Evolutionary conservation across 305 asterid species (phyloP).

Genomic region (Ajuga reptans): DNA sequence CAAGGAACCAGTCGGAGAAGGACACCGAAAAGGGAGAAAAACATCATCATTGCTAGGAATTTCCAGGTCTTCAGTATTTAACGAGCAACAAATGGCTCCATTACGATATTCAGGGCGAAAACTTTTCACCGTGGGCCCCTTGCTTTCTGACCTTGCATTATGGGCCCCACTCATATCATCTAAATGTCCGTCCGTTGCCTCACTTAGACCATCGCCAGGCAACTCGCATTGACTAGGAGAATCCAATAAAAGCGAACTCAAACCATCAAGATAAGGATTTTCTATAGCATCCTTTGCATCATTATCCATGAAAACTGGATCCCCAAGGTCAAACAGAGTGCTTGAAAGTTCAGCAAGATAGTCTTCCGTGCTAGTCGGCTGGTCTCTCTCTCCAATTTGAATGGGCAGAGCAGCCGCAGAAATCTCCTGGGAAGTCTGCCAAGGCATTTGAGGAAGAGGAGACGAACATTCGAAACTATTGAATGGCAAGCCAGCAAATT

Average conservation of each 20-base stretch:
- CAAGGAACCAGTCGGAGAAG: constrained; percentile 35
- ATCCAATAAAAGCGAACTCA: constrained; percentile 46
- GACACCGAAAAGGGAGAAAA: constrained; percentile 56
- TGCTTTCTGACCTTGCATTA: constrained; percentile 14
- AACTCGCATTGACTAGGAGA: constrained; percentile 34
- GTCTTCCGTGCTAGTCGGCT: constrained; percentile 35
- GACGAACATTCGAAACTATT: constrained; percentile 34
- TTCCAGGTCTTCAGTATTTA: constrained; percentile 57
- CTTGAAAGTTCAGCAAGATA: constrained; percentile 34
- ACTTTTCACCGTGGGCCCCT: constrained; percentile 29
- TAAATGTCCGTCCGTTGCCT: constrained; percentile 23
- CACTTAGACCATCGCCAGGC: constrained; percentile 24
- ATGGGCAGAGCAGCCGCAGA: constrained; percentile 26
- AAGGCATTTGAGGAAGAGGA: constrained; percentile 37
- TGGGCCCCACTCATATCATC: constrained; percentile 19
- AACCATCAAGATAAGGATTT: constrained; percentile 37
- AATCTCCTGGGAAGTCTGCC: constrained; percentile 32
- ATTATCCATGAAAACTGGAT: constrained; percentile 29
- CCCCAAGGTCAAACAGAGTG: constrained; percentile 35
- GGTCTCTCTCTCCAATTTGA: constrained; percentile 32
- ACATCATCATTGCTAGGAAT: constrained; percentile 70
- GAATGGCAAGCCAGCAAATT: constrained; percentile 34
- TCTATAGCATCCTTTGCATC: constrained; percentile 36
- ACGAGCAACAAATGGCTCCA: constrained; percentile 56
- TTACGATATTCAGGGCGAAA: constrained; percentile 48